phyloP scores from a whole-genome alignment of 768 basidiomycete species.

The Naganishia vishniacii region DNA sequence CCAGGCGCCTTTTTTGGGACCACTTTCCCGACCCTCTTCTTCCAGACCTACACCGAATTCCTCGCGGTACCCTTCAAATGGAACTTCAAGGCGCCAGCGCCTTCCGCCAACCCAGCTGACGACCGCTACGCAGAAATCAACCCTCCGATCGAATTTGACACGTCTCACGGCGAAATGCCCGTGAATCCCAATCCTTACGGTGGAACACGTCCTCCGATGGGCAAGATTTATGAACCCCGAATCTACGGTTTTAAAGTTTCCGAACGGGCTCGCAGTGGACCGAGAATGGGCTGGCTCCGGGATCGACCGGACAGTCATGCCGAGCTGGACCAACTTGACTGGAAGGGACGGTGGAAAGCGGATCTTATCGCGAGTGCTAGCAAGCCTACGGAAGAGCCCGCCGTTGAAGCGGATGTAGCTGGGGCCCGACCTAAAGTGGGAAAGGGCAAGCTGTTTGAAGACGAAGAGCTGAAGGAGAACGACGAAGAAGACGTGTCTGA shows the following conservation, averaged over 20 bases:
- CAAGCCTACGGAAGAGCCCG: constrained; percentile 14
- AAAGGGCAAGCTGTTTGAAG: constrained; percentile 45
- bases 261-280: constrained; percentile 88
- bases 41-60: constrained; percentile 95
- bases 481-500: constrained; percentile 59
- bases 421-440: constrained; percentile 24
- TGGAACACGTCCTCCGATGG: constrained; percentile 27
- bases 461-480: constrained; percentile 54
- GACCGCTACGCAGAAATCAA: neutral
- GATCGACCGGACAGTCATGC: constrained; percentile 71
- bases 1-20: constrained; percentile 98
- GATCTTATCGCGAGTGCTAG: constrained; percentile 19
- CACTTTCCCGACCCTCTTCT: constrained; percentile 95
- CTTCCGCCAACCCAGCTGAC: neutral
- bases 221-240: constrained; percentile 63
- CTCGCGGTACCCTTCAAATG: constrained; percentile 80
- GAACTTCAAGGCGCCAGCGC: neutral
- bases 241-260: constrained; percentile 98
- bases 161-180: constrained; percentile 54
- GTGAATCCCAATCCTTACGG: constrained; percentile 71
- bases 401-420: constrained; percentile 22
- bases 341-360: constrained; percentile 72
- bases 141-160: neutral
- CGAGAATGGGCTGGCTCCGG: constrained; percentile 94
- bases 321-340: constrained; percentile 82